Percentiles rank a stretch among this genome's conserved stretches.
These are phyloP conservation scores for Botrytis pseudocinerea DNA, from an alignment of 2,329 filamentous ascomycete genomes.

Conservation along the genomic window DNA sequence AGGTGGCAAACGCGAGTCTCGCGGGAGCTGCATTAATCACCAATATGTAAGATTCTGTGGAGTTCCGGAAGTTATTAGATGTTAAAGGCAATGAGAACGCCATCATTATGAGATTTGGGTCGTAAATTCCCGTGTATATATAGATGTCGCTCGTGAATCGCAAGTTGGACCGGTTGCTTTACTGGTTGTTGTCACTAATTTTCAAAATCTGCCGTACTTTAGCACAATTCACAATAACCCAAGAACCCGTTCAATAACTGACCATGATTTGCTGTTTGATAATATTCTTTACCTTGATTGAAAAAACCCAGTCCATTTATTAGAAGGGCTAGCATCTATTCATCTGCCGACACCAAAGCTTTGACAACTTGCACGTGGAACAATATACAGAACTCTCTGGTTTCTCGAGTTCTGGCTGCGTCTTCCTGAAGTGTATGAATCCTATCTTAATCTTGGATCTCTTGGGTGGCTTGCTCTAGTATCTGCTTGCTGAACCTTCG, in stretches of 20 bases:
- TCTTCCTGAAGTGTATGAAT: neutral
- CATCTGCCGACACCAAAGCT: neutral
- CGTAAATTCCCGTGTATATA: neutral
- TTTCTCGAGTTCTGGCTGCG: too few relatives aligned
- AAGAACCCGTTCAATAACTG: neutral
- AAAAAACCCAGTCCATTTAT: too few relatives aligned
- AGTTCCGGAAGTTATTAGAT: neutral
- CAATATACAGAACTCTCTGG: neutral
- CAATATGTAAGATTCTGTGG: neutral
- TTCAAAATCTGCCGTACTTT: neutral
- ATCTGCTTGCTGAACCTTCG: neutral
- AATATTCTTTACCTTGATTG: too few relatives aligned
- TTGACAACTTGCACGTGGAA: neutral
- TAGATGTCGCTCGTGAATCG: neutral
- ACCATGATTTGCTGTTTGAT: too few relatives aligned
- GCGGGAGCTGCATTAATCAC: neutral
- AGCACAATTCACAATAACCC: neutral
- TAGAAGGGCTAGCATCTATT: neutral
- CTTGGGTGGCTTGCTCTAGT: neutral
- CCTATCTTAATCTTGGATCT: neutral
- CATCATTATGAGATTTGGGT: neutral
- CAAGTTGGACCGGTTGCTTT: neutral
- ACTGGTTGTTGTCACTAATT: neutral
- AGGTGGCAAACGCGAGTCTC: neutral
- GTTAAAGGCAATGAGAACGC: neutral